A percentile compares a stretch with the other conserved stretches of the same genome.
These are phyloP conservation scores for Inga oerstediana DNA, from an alignment of 306 rosid species.

Conservation along the genomic window DNA sequence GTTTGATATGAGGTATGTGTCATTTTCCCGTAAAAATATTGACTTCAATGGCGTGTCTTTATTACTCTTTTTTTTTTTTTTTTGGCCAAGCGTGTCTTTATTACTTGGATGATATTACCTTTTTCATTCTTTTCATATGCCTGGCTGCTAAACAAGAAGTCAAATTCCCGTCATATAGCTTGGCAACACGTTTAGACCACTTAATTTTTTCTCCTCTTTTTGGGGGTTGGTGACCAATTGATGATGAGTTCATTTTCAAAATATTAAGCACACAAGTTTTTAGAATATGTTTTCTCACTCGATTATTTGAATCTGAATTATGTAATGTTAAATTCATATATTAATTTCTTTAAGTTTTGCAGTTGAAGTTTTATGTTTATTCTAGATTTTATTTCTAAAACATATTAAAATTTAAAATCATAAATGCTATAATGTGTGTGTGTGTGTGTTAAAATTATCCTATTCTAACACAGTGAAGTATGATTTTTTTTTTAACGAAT, in stretches of 20 bases:
- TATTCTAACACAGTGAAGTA: too few species aligned
- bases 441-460: too few species aligned
- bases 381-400: background rate
- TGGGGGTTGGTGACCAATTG: too few species aligned
- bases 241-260: constrained; percentile 1
- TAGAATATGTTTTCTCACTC: background rate
- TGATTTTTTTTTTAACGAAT: too few species aligned
- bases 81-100: constrained; percentile 8
- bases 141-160: background rate
- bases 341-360: background rate
- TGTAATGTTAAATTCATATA: background rate
- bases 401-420: too few species aligned
- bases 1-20: too few species aligned
- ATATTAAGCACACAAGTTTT: background rate
- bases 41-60: constrained; percentile 32
- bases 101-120: background rate
- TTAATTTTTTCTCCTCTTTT: background rate
- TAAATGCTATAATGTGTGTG: too few species aligned
- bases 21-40: constrained; percentile 8
- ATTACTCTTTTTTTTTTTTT: too few species aligned
- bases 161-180: constrained; percentile 8
- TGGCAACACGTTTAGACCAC: background rate
- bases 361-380: background rate
- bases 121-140: background rate
- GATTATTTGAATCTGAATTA: background rate